Conservation (phyloP, 345 rosid species). For the Anacardium occidentale region DNA sequence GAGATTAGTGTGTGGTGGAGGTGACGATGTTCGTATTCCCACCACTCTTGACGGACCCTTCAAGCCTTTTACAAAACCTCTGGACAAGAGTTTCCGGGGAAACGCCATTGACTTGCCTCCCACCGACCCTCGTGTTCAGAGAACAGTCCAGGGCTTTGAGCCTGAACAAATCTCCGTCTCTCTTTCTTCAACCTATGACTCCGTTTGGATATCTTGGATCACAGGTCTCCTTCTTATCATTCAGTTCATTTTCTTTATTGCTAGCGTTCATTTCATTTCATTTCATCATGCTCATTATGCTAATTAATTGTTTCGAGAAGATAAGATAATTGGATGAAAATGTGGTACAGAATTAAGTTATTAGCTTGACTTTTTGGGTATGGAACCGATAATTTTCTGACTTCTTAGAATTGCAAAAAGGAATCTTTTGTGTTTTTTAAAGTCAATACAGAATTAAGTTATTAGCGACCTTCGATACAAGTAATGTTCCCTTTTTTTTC, state of each 20-base stretch:
- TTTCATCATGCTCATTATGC: neutral
- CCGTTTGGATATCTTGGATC: constrained; percentile 89
- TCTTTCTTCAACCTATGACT: constrained; percentile 57
- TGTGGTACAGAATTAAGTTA: neutral
- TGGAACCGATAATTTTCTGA: neutral
- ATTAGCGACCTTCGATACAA: too few species aligned
- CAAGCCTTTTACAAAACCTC: constrained; percentile 61
- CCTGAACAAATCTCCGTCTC: constrained; percentile 84
- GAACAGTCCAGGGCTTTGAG: constrained; percentile 38
- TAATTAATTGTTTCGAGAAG: neutral
- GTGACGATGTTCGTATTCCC: constrained; percentile 18
- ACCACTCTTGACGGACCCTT: constrained; percentile 79
- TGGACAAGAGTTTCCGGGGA: constrained; percentile 59
- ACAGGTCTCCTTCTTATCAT: constrained; percentile 48
- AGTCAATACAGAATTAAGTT: too few species aligned
- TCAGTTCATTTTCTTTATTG: neutral
- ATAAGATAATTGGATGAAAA: neutral
- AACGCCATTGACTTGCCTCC: constrained; percentile 73
- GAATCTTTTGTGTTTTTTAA: neutral
- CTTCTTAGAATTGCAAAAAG: neutral
- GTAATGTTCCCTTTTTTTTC: too few species aligned
- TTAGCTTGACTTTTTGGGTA: neutral
- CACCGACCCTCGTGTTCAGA: constrained; percentile 53
- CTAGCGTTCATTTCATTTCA: neutral
- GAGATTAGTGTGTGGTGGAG: constrained; percentile 3